Base-by-base conservation (phyloP, 768 basidiomycete species). In the Mrakia frigida region DNA sequence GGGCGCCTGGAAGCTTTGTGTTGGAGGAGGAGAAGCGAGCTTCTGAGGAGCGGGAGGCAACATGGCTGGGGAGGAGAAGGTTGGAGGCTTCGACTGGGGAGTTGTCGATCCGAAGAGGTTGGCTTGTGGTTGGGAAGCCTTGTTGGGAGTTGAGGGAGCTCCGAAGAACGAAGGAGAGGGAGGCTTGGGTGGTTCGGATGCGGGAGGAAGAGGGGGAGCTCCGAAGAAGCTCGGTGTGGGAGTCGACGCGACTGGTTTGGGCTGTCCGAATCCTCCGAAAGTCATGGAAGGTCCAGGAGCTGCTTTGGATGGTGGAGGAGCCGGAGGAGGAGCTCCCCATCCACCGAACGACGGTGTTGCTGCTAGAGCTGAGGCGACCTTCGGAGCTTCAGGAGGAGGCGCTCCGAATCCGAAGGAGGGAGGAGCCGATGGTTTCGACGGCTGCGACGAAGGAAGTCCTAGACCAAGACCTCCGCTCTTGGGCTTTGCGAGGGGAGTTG, bases 261-360 rank as follows among this genome's bases (percentile, higher is more conserved):
- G n/a, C n/a, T 46, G 61, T 61, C 73, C 73, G 35, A 74, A 74
- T 13, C 73, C 73, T 37, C 59, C 73, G n/a, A 74, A 74, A 7
- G 73, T 46, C 59, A 39, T 46, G 56, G 41, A 10, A 6, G 56
- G 43, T 16, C 73, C 73, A 41, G 52, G 59, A 41, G 71, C 71
- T 28, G 71, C 35, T 7, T 72, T 41, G 14, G 52, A 72, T 3
- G 28, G n/a, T 2, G 52, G 1, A 6, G 71, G 52, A 33, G 71
- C 37, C 59, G 71, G 35, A 72, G 71, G 53, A 28, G 52, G 39
- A 39, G 73, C 41, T 60, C 61, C 61, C 60, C 41, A 37, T n/a
- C 59, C 73, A 39, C 46, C 23, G 31, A 71, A 71, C 23, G 33
- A 4, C 9, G n/a, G 6, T 46, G 14, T 14, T n/a, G 69, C 13